Evolutionary conservation across 148 eudicot genomes (phyloP).

Genomic region (Chenopodium formosanum): DNA sequence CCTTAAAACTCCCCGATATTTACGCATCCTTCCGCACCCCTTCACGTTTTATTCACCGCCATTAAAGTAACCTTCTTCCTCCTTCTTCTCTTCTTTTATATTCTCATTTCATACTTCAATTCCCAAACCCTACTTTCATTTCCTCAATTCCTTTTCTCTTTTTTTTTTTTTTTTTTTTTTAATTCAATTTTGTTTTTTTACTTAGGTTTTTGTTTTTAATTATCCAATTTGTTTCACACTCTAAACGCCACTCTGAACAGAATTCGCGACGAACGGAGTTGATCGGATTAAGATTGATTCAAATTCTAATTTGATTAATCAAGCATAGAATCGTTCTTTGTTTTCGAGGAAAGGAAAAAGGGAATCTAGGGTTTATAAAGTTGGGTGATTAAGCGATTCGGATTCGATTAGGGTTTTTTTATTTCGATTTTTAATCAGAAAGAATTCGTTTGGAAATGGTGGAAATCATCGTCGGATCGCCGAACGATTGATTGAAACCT

Average conservation of each 20-base stretch:
- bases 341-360: neutral
- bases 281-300: neutral
- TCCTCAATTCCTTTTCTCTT: neutral
- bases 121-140: neutral
- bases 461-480: constrained; percentile 34
- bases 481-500: constrained; percentile 42
- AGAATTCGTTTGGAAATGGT: neutral
- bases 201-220: neutral
- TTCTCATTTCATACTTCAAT: neutral
- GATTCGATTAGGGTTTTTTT: constrained; percentile 27
- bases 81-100: neutral
- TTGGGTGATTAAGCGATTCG: neutral
- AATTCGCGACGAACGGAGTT: neutral
- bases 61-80: constrained; percentile 16
- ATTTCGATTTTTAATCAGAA: neutral
- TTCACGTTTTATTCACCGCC: constrained; percentile 30
- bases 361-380: constrained; percentile 27
- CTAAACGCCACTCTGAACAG: constrained; percentile 11
- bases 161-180: neutral
- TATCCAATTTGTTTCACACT: constrained; percentile 3
- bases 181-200: neutral
- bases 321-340: constrained; percentile 2
- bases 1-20: constrained; percentile 22
- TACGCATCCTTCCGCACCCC: constrained; percentile 17
- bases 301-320: neutral